A percentile compares a stretch with the other conserved stretches of the same genome.
Evolutionary conservation across 129 eudicot species (phyloP).

Genomic region (Saussurea involucrata): DNA sequence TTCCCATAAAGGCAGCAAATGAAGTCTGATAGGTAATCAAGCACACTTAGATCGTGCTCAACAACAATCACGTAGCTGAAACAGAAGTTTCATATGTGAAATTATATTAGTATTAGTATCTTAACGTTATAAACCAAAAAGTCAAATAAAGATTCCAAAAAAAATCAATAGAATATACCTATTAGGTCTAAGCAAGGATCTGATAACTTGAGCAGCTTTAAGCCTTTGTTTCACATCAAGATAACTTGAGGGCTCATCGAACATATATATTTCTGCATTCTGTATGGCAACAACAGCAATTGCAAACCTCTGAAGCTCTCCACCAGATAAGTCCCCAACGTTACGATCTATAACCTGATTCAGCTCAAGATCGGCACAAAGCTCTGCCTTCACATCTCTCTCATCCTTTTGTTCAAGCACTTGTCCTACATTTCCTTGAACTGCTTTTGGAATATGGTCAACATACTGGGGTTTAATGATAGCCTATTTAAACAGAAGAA

Average conservation of each 20-base stretch:
- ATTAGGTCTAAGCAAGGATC: conserved; percentile 78
- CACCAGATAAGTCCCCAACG: conserved; percentile 96
- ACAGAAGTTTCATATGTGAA: not conserved
- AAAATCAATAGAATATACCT: conserved; percentile 36
- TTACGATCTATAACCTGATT: conserved; percentile 93
- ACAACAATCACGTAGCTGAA: conserved; percentile 92
- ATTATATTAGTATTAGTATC: not conserved
- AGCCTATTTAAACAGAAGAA: conserved; percentile 43
- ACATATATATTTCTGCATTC: conserved; percentile 80
- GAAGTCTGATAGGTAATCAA: conserved; percentile 90
- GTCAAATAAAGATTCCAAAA: not conserved
- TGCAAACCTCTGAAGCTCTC: conserved; percentile 98
- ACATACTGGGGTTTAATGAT: conserved; percentile 96
- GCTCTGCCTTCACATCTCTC: conserved; percentile 65
- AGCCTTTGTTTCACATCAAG: conserved; percentile 96
- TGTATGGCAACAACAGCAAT: conserved; percentile 91
- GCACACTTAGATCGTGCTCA: conserved; percentile 87
- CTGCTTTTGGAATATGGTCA: conserved; percentile 98
- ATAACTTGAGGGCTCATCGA: conserved; percentile 93
- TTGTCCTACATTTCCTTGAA: conserved; percentile 94
- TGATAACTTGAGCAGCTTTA: conserved; percentile 87
- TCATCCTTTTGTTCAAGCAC: conserved; percentile 89
- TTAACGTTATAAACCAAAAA: not conserved
- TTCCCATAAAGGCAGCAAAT: conserved; percentile 91
- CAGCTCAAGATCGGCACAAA: conserved; percentile 78